Percentiles rank a stretch among this genome's conserved stretches.
These are phyloP conservation scores for Oldenlandia corymbosa DNA, from an alignment of 257 asterid genomes.

Conservation along the genomic window DNA sequence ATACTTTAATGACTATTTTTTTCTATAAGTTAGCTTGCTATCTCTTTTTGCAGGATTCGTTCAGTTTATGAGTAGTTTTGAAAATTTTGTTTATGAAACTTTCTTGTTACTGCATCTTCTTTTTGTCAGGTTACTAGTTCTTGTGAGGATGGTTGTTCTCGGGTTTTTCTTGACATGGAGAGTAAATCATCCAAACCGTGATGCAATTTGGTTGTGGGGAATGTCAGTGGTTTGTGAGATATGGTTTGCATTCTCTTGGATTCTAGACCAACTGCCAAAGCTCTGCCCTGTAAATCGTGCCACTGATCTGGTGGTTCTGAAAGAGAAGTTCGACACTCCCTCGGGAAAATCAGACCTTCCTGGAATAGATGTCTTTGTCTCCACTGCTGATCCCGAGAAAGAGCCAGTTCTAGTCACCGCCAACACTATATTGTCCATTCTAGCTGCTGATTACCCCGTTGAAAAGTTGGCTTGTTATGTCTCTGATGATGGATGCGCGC, in stretches of 20 bases:
- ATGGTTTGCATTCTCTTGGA: conserved; percentile 91
- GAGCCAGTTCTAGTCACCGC: conserved; percentile 86
- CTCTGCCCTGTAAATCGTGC: conserved; percentile 71
- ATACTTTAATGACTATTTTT: too few species aligned
- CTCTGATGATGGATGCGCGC: conserved; percentile 87
- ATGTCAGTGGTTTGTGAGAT: conserved; percentile 74
- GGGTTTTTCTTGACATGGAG: conserved; percentile 73
- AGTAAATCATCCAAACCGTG: conserved; percentile 55
- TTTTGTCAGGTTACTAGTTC: conserved; percentile 55
- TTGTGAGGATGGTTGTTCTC: conserved; percentile 57
- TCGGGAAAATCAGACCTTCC: conserved; percentile 82
- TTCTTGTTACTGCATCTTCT: not conserved
- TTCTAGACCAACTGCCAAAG: conserved; percentile 84
- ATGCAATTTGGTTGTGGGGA: conserved; percentile 81
- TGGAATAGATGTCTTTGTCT: conserved; percentile 65
- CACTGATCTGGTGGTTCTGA: conserved; percentile 60
- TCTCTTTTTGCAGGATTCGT: too few species aligned
- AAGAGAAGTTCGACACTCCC: conserved; percentile 70
- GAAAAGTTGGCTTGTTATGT: conserved; percentile 82
- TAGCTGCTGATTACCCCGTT: conserved; percentile 74
- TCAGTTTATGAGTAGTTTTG: too few species aligned
- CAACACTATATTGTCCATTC: conserved; percentile 75
- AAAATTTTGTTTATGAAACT: not conserved
- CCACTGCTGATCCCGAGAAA: conserved; percentile 87
- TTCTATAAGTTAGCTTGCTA: too few species aligned